phyloP scores from a whole-genome alignment of 1,284 basidiomycete species.

The Leccinum proliferum region DNA sequence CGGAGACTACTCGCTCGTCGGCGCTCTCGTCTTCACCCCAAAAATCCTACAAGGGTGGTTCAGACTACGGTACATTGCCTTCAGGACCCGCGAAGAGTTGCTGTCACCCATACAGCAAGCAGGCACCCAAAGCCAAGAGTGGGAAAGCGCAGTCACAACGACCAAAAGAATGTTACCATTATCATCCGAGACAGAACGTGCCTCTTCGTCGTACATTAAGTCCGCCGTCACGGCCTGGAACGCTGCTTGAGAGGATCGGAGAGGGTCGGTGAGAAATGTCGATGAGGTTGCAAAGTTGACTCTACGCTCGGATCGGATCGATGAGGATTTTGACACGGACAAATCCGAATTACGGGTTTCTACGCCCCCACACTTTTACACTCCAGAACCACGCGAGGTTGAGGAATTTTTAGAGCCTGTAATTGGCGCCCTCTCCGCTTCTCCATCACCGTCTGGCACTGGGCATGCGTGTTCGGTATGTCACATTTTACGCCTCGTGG shows the following conservation, averaged over 20 bases:
- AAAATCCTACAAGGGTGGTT: constrained; percentile 6
- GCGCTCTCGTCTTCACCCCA: constrained; percentile 1
- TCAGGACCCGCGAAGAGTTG: not conserved
- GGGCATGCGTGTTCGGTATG: constrained; percentile 16
- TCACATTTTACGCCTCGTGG: constrained; percentile 11
- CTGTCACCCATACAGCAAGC: not conserved
- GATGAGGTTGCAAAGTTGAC: constrained; percentile 2
- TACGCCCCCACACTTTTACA: constrained; percentile 10
- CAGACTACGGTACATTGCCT: not conserved
- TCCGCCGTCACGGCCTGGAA: constrained; percentile 8
- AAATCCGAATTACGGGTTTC: constrained; percentile 1
- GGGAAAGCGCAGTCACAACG: constrained; percentile 4
- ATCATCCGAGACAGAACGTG: not conserved
- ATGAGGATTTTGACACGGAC: not conserved
- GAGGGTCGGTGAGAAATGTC: constrained; percentile 1
- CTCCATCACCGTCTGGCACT: not conserved
- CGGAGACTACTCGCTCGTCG: not conserved
- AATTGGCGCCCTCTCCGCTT: constrained; percentile 10
- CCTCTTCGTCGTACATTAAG: constrained; percentile 15
- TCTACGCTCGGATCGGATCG: constrained; percentile 7
- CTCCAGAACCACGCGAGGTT: constrained; percentile 23
- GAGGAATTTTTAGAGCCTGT: constrained; percentile 25
- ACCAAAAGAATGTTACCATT: not conserved
- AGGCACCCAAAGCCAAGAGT: constrained; percentile 5
- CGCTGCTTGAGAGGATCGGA: constrained; percentile 22